These are phyloP conservation scores for Globisporangium nagaii DNA, from an alignment of 352 stramenopile genomes.

Conservation along the genomic window DNA sequence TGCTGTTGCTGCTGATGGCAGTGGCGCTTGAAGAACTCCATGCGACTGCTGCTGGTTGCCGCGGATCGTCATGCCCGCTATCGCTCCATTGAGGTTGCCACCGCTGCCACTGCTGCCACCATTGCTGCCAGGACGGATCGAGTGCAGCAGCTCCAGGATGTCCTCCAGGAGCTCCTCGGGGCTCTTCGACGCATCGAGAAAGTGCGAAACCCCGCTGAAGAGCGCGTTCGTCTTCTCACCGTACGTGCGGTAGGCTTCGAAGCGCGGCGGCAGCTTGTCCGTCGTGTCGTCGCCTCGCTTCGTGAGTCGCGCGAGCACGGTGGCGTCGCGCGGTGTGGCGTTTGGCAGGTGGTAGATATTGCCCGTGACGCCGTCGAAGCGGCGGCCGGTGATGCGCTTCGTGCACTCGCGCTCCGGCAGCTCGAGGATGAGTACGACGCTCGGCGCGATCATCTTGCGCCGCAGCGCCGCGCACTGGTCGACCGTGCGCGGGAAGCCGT, in stretches of 20 bases:
- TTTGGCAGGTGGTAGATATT: slow-evolving; percentile 54
- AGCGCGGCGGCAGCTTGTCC: slow-evolving; percentile 49
- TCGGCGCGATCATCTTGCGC: slow-evolving; percentile 38
- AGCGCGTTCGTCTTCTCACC: slow-evolving; percentile 47
- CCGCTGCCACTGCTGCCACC: slow-evolving; percentile 7
- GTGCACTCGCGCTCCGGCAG: slow-evolving; percentile 39
- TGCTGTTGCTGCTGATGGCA: neutral
- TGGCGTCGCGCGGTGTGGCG: slow-evolving; percentile 30
- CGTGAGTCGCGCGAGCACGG: slow-evolving; percentile 46
- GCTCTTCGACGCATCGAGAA: slow-evolving; percentile 32
- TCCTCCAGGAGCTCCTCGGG: slow-evolving; percentile 32
- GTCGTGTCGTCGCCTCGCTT: slow-evolving; percentile 47
- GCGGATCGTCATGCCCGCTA: neutral
- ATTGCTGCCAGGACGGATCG: slow-evolving; percentile 11
- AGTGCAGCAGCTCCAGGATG: slow-evolving; percentile 33
- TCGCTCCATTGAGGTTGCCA: neutral
- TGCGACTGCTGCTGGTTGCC: slow-evolving; percentile 6
- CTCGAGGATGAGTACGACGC: slow-evolving; percentile 54
- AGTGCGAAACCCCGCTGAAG: slow-evolving; percentile 35
- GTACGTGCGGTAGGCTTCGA: slow-evolving; percentile 62
- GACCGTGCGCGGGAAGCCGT: slow-evolving; percentile 64
- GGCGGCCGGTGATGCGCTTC: slow-evolving; percentile 41
- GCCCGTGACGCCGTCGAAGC: slow-evolving; percentile 55
- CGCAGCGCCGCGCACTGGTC: slow-evolving; percentile 50
- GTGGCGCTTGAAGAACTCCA: no score